Conservation (phyloP, 2,329 filamentous ascomycete species). For the Verticillium tricorpus region DNA sequence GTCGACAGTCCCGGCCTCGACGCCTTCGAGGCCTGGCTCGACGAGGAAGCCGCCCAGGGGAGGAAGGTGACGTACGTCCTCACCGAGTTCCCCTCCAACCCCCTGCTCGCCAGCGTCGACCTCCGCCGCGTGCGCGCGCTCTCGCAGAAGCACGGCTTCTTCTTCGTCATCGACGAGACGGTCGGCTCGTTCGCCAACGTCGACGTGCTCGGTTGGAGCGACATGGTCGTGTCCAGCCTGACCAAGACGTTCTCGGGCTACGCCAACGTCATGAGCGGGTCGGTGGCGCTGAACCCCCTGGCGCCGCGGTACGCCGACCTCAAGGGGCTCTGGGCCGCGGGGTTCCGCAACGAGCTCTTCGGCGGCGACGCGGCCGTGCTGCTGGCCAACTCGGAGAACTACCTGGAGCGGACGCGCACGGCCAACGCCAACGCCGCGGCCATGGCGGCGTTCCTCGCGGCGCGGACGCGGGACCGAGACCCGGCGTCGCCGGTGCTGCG, state of each 20-base stretch:
- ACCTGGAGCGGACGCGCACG: constrained; percentile 30
- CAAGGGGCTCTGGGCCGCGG: constrained; percentile 14
- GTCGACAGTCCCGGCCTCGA: constrained; percentile 37
- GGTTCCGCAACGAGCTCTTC: constrained; percentile 41
- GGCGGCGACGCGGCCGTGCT: constrained; percentile 40
- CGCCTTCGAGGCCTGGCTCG: constrained; percentile 39
- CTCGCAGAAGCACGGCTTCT: constrained; percentile 37
- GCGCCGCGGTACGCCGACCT: constrained; percentile 35
- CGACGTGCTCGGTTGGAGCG: constrained; percentile 42
- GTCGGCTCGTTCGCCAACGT: constrained; percentile 43
- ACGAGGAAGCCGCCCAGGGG: constrained; percentile 30
- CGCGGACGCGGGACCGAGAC: constrained; percentile 17
- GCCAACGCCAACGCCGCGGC: constrained; percentile 40
- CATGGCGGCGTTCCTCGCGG: constrained; percentile 34
- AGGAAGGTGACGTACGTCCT: constrained; percentile 39
- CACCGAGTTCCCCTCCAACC: constrained; percentile 39
- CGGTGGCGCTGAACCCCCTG: constrained; percentile 41
- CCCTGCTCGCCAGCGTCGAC: constrained; percentile 27
- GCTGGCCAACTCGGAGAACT: constrained; percentile 38
- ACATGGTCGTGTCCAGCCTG: constrained; percentile 46
- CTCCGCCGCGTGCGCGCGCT: constrained; percentile 21
- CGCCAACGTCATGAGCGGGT: constrained; percentile 51
- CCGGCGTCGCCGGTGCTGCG: constrained; percentile 28
- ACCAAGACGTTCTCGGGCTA: constrained; percentile 58
- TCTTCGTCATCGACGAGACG: constrained; percentile 45